These are phyloP conservation scores for Polygonum aviculare DNA, from an alignment of 148 eudicot species.

Conservation along the genomic window DNA sequence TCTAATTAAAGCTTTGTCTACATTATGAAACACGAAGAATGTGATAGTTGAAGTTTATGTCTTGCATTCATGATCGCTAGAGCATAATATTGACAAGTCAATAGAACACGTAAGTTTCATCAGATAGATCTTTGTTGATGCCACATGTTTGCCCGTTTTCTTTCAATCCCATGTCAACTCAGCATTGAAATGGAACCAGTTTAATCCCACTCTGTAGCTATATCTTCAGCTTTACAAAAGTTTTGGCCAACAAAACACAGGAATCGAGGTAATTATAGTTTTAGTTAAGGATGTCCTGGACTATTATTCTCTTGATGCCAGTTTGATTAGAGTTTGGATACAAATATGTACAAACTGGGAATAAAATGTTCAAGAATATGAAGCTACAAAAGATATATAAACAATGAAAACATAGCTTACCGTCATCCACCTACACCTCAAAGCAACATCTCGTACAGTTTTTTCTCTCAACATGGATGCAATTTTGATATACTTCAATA, in stretches of 20 bases:
- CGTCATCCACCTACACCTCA: slow-evolving; percentile 89
- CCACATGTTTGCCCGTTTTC: background rate
- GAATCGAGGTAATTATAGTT: background rate
- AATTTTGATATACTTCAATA: slow-evolving; percentile 69
- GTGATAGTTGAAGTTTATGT: background rate
- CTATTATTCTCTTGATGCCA: background rate
- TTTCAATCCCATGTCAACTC: background rate
- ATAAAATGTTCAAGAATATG: background rate
- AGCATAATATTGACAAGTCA: background rate
- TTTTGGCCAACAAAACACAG: background rate
- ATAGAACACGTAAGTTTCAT: background rate
- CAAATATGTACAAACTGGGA: background rate
- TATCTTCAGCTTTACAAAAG: background rate
- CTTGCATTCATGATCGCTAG: background rate
- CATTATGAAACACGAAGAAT: background rate
- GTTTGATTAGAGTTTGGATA: background rate
- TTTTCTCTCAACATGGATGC: slow-evolving; percentile 71
- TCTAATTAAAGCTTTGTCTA: background rate
- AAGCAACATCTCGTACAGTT: slow-evolving; percentile 88
- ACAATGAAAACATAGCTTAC: slow-evolving; percentile 35
- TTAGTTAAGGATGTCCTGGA: background rate
- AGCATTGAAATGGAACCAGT: background rate
- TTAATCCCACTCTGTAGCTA: background rate
- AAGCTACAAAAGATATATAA: background rate
- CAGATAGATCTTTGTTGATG: background rate